phyloP scores from a whole-genome alignment of 2,329 filamentous ascomycete species.

The Venturia nashicola region DNA sequence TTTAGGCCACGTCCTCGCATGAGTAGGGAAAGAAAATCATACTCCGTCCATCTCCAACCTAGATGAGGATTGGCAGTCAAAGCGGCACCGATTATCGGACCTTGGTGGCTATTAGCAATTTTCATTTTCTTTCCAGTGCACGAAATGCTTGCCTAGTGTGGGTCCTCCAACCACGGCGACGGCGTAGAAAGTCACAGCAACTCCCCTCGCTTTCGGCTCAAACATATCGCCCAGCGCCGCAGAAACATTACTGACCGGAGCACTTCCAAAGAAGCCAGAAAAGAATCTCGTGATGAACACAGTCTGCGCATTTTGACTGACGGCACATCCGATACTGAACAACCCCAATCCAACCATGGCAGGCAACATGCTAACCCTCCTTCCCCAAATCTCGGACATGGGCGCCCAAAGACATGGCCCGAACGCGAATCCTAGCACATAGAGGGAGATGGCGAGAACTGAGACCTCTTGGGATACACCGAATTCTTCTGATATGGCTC shows the following conservation, averaged over 20 bases:
- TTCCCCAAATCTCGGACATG: slow-evolving; percentile 49
- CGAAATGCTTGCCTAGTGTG: slow-evolving; percentile 15
- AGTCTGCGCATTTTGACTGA: slow-evolving; percentile 22
- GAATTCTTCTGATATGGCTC: slow-evolving; percentile 38
- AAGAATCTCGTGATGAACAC: slow-evolving; percentile 11
- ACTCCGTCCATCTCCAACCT: slow-evolving; percentile 34
- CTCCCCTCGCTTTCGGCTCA: slow-evolving; percentile 45
- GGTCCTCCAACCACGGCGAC: slow-evolving; percentile 49
- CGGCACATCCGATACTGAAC: slow-evolving; percentile 35
- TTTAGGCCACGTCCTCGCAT: background rate
- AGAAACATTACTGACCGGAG: slow-evolving; percentile 57
- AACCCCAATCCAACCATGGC: slow-evolving; percentile 48
- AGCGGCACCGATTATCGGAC: slow-evolving; percentile 43
- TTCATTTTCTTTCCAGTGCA: no score
- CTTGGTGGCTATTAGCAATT: no score
- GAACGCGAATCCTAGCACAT: slow-evolving; percentile 43
- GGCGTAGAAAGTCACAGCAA: slow-evolving; percentile 56
- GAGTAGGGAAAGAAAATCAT: background rate
- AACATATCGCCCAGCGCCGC: slow-evolving; percentile 57
- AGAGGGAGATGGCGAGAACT: slow-evolving; percentile 37
- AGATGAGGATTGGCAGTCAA: slow-evolving; percentile 25
- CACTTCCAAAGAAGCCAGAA: slow-evolving; percentile 37
- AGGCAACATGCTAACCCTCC: slow-evolving; percentile 46
- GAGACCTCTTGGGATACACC: slow-evolving; percentile 32
- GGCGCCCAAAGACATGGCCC: slow-evolving; percentile 51